Percentiles rank a stretch among this genome's conserved stretches.
phyloP scores from a whole-genome alignment of 164 flowering plant species.

The Annona cherimola region DNA sequence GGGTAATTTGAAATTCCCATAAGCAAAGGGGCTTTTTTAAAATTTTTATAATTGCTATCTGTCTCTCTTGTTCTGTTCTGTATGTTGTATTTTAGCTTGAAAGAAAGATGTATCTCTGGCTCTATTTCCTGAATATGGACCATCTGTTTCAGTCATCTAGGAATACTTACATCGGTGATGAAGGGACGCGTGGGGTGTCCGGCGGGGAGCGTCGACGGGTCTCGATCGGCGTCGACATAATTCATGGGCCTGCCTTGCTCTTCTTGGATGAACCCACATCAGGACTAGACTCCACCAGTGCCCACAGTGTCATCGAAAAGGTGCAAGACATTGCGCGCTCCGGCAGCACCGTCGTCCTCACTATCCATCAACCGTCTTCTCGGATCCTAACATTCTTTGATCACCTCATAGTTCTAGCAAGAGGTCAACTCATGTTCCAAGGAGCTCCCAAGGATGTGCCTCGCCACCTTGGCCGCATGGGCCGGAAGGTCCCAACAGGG shows the following conservation, averaged over 20 bases:
- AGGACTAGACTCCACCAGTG: slow-evolving; percentile 75
- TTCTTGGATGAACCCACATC: slow-evolving; percentile 76
- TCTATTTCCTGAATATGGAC: neutral
- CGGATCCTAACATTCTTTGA: slow-evolving; percentile 56
- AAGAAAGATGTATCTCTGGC: neutral
- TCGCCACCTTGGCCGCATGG: slow-evolving; percentile 47
- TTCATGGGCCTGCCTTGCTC: slow-evolving; percentile 60
- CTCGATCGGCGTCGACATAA: slow-evolving; percentile 70
- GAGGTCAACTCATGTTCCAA: slow-evolving; percentile 66
- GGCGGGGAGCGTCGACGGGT: slow-evolving; percentile 76
- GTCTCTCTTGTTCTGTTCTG: too few relatives aligned
- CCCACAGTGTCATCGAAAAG: slow-evolving; percentile 60
- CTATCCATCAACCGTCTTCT: slow-evolving; percentile 67
- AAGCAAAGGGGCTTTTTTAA: too few relatives aligned
- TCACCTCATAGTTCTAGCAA: slow-evolving; percentile 58
- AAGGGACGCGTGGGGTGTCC: slow-evolving; percentile 65
- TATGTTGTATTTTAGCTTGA: too few relatives aligned
- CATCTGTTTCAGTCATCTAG: slow-evolving; percentile 34
- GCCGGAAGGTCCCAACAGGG: slow-evolving; percentile 49
- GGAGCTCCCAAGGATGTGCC: slow-evolving; percentile 56
- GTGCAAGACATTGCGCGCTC: slow-evolving; percentile 59
- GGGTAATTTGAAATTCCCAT: too few relatives aligned
- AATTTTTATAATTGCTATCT: too few relatives aligned
- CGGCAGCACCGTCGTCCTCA: slow-evolving; percentile 72
- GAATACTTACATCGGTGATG: slow-evolving; percentile 74